These are phyloP conservation scores for Hypocrella siamensis DNA, from an alignment of 2,329 filamentous ascomycete genomes.

Conservation along the genomic window DNA sequence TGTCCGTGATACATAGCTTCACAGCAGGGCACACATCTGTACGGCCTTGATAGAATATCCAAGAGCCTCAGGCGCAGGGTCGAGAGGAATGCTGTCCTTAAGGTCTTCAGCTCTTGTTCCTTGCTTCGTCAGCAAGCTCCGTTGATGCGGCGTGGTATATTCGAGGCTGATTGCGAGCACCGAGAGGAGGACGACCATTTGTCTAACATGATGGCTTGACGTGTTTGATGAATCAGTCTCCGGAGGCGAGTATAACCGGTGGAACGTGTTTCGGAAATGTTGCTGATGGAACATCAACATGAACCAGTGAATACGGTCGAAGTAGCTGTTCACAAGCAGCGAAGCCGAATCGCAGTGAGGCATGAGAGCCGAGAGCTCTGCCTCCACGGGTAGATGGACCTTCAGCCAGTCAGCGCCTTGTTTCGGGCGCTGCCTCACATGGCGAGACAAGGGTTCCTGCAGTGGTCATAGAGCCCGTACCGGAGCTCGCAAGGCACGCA, in stretches of 20 bases:
- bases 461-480: too few relatives aligned
- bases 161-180: background rate
- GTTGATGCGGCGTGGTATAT: background rate
- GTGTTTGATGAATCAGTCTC: background rate
- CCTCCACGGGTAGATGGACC: background rate
- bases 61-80: too few relatives aligned
- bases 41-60: too few relatives aligned
- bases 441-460: too few relatives aligned
- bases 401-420: too few relatives aligned
- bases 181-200: background rate
- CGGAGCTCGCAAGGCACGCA: too few relatives aligned
- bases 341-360: background rate
- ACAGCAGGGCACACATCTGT: background rate
- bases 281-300: background rate
- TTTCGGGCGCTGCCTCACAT: too few relatives aligned
- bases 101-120: background rate
- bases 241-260: background rate
- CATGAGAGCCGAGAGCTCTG: background rate
- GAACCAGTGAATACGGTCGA: background rate
- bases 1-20: background rate
- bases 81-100: background rate
- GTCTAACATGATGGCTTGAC: background rate
- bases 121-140: background rate
- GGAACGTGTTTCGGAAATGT: background rate
- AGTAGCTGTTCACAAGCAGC: background rate